Base-by-base conservation (phyloP, 495 filamentous ascomycete genomes). In the Talaromyces stipitatus region DNA sequence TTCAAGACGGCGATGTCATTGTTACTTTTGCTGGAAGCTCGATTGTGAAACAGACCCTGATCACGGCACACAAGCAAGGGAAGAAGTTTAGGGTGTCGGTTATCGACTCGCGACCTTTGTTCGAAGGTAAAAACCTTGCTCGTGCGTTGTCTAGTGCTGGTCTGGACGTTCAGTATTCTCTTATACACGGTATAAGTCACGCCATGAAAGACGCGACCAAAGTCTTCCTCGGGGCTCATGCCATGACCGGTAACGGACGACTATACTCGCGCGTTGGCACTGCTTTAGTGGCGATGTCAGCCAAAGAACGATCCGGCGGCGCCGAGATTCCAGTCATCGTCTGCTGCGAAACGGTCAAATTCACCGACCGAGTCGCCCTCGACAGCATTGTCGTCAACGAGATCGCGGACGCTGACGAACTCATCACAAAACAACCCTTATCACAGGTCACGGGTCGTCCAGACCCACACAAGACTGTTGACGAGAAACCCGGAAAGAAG, bases 381-480 rank as follows among this genome's bases (percentile, higher is more conserved):
- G 94, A 96, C 70, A 88, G 88, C 30, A 91, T 98, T 60, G 91
- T 94, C 22, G 85, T 86, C 53, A 97, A 98, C 69, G 94, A 98
- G 75, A 85, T 97, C 57, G 91, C 85, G 41, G 77, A 76, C 24
- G 72, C 85, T 26, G 85, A 88, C 57, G 85, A 88, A 66, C 64
- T 89, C 33, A 72, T 84, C 5, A 52, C 64, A 0, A 63, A 59
- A 18, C 53, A 64, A 24, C 60, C 68, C 5, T 60, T 62, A 33
- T 64, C 71, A 53, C 73, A 75, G 58, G 58, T 76, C 9, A 75
- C 73, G 11, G 70, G 66, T 26, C 62, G 74, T 12, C 63, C 66
- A 1, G 71, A 73, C 56, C 64, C 69, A 2, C 65, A 58, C 12
- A 62, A 58, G 7, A 61, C 62, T 5, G 52, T 62, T 50, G 52